Base-by-base conservation (phyloP, 148 eudicot genomes). In the Rhododendron griersonianum region DNA sequence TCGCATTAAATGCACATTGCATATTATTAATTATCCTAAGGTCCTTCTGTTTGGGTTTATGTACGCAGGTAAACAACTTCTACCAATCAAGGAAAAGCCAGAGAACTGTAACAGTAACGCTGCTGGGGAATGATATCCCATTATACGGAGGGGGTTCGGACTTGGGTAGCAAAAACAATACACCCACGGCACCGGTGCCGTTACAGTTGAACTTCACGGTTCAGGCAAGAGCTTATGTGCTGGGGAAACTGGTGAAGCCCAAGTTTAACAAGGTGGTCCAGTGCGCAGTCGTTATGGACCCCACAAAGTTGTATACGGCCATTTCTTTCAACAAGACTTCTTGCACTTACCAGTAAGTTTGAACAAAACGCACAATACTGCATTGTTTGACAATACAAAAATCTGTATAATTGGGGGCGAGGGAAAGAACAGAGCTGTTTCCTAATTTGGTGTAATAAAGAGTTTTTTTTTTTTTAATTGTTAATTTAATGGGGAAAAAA, bases 191-290 rank as follows among this genome's bases (percentile, higher is more conserved):
- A 19, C 94, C 95, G 4, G 95, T 95, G 33, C 92, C 95, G 3
- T 57, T 96, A 69, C 85, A 82, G 76, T 84, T 96, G 75, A 88
- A 83, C 80, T 93, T 95, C 87, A 86, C 82, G 89, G 91, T 96
- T 78, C 88, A 94, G 63, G 93, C 95, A 16, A 87, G 92, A 84
- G 99, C 96, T 2, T 93, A 95, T n/a, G 98, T 95, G 7, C 83
- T 96, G 84, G 99, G 99, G 25, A 90, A 86, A 77, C 63, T 95
- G 89, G 98, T 96, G 23, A 96, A 95, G 89, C 95, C 99, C 80
- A 96, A 92, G 86, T 96, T 96, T 87, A 81, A 88, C 83, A 96
- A 84, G 79, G 78, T 67, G 14, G 89, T 96, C 15, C 87, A 86
- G 10, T 95, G 99, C 82, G 13, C 87, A 13, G 75, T 94, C 1